phyloP scores from a whole-genome alignment of 768 basidiomycete species.

The Podaxis mareebaensis region DNA sequence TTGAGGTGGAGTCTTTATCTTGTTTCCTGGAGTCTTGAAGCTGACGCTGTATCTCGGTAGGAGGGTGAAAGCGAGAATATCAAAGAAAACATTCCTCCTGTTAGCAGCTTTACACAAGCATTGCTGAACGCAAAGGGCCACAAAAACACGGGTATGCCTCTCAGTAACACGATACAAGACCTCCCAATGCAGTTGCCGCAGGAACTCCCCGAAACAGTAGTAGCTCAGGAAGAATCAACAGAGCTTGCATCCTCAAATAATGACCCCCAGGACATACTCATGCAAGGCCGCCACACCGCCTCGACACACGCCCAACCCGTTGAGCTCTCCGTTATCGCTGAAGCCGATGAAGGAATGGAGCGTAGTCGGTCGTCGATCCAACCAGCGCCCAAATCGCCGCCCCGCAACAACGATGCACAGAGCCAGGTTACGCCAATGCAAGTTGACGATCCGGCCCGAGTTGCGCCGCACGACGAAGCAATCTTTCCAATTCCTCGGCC shows the following conservation, averaged over 20 bases:
- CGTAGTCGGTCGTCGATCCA: constrained; percentile 30
- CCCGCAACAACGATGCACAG: background rate
- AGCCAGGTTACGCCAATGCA: background rate
- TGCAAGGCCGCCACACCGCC: constrained; percentile 10
- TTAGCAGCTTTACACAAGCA: constrained; percentile 49
- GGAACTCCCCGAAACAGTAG: constrained; percentile 11
- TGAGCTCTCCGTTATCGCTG: constrained; percentile 69
- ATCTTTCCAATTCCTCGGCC: background rate
- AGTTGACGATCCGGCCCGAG: background rate
- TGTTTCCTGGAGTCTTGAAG: background rate
- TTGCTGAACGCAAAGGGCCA: constrained; percentile 33
- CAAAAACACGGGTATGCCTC: background rate
- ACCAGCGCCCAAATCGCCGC: background rate
- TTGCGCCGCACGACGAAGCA: background rate
- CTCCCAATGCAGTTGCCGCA: constrained; percentile 19
- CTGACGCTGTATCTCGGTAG: background rate
- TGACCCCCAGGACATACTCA: background rate
- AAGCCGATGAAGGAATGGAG: constrained; percentile 66
- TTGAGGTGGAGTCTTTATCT: constrained; percentile 40
- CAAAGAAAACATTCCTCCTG: constrained; percentile 42
- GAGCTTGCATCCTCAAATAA: background rate
- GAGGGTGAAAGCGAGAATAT: constrained; percentile 31
- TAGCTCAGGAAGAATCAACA: background rate
- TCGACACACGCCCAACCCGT: constrained; percentile 29
- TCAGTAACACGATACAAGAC: background rate